Conservation (phyloP, 768 basidiomycete species). For the Panus rudis region DNA sequence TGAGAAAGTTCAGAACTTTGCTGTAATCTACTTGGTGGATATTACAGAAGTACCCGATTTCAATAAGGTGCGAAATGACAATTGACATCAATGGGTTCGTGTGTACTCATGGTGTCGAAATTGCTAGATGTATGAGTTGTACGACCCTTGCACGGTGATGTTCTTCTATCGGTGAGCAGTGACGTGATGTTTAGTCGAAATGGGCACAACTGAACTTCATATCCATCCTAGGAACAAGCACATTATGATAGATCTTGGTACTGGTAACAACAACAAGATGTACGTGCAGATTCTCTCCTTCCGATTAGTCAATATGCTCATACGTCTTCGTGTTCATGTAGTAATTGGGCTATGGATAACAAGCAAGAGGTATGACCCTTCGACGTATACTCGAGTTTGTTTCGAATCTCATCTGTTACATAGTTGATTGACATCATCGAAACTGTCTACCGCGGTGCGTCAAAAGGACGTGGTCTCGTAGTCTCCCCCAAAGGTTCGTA, state of each 20-base stretch:
- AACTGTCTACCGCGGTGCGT: constrained; percentile 96
- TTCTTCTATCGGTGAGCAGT: constrained; percentile 87
- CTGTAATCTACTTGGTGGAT: constrained; percentile 91
- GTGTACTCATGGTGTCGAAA: not conserved
- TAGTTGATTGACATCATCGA: constrained; percentile 97
- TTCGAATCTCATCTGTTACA: not conserved
- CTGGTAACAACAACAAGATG: constrained; percentile 99
- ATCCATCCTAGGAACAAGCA: constrained; percentile 74
- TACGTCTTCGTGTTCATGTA: constrained; percentile 23
- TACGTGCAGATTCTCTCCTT: constrained; percentile 31
- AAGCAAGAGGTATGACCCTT: constrained; percentile 78
- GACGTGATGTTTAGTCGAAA: not conserved
- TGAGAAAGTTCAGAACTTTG: constrained; percentile 98
- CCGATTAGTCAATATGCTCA: not conserved
- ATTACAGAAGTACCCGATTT: constrained; percentile 98
- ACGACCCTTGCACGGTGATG: constrained; percentile 96
- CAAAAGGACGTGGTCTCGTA: constrained; percentile 95
- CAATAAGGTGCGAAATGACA: constrained; percentile 66
- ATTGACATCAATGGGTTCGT: not conserved
- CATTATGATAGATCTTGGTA: constrained; percentile 99
- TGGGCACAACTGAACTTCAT: not conserved
- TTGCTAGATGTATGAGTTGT: constrained; percentile 97
- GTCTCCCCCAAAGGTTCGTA: constrained; percentile 87
- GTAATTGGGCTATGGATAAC: constrained; percentile 99
- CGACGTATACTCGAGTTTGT: not conserved